phyloP scores from a whole-genome alignment of 768 basidiomycete genomes.

The Calvatia gigantea region DNA sequence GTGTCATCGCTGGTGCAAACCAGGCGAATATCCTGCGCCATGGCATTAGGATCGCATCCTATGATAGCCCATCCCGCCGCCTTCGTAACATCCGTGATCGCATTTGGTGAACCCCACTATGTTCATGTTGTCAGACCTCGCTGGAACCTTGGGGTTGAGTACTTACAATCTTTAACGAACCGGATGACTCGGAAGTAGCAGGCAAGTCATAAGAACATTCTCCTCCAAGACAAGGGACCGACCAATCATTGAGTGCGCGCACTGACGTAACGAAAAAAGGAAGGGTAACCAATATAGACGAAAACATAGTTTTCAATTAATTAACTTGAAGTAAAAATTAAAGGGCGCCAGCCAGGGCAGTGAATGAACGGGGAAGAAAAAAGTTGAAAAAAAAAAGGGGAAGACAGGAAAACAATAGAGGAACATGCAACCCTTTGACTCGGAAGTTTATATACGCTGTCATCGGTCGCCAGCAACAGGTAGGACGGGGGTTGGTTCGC shows the following conservation, averaged over 20 bases:
- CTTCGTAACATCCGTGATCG: conserved; percentile 9
- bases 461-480: background rate
- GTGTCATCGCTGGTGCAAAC: conserved; percentile 1
- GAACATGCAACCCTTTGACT: background rate
- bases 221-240: conserved; percentile 14
- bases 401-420: too few species aligned
- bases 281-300: conserved; percentile 1
- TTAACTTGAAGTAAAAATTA: background rate
- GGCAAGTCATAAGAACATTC: conserved; percentile 17
- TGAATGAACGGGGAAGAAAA: background rate
- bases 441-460: background rate
- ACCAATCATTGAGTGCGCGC: conserved; percentile 16
- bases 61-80: conserved; percentile 12
- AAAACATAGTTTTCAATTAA: conserved; percentile 1
- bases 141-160: background rate
- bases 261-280: background rate
- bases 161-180: conserved; percentile 14
- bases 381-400: background rate
- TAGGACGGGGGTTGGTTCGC: too few species aligned
- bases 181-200: conserved; percentile 7
- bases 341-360: background rate
- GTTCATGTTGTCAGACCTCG: background rate
- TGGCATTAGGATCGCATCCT: conserved; percentile 4
- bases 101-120: conserved; percentile 20
- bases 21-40: conserved; percentile 7